Evolutionary conservation across 2,329 filamentous ascomycete genomes (phyloP).

Genomic region (Pseudogymnoascus sp.): DNA sequence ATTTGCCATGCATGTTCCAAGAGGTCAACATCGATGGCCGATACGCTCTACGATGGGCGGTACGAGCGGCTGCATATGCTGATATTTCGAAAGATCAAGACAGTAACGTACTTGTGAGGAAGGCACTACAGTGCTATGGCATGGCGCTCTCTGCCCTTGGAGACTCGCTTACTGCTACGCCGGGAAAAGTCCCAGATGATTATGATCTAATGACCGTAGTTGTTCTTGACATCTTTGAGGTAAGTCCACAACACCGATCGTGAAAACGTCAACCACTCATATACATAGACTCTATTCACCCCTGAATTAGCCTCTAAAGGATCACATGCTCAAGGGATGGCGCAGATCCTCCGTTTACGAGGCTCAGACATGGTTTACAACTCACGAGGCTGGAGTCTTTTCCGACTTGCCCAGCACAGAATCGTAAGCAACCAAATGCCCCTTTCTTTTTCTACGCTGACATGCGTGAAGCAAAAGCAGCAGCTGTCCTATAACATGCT

Average conservation of each 20-base stretch:
- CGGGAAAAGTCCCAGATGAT: slow-evolving; percentile 32
- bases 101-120: slow-evolving; percentile 19
- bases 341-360: slow-evolving; percentile 33
- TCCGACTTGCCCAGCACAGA: slow-evolving; percentile 34
- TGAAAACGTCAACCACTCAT: slow-evolving; percentile 1
- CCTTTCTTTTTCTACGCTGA: slow-evolving; percentile 9
- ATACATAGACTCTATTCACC: slow-evolving; percentile 29
- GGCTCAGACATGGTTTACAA: slow-evolving; percentile 31
- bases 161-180: slow-evolving; percentile 24
- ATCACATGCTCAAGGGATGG: slow-evolving; percentile 35
- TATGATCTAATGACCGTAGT: slow-evolving; percentile 36
- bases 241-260: slow-evolving; percentile 14
- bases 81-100: slow-evolving; percentile 26
- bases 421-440: slow-evolving; percentile 17
- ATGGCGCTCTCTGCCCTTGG: slow-evolving; percentile 30
- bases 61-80: slow-evolving; percentile 32
- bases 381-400: slow-evolving; percentile 34
- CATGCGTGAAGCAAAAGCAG: slow-evolving; percentile 29
- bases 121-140: slow-evolving; percentile 31
- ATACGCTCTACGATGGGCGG: slow-evolving; percentile 33
- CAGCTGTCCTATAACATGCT: slow-evolving; percentile 28
- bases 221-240: slow-evolving; percentile 36
- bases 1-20: slow-evolving; percentile 32
- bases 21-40: slow-evolving; percentile 33
- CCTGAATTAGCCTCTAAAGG: slow-evolving; percentile 22